Conservation (phyloP, 164 flowering plant genomes). For the Kingdonia uniflora region DNA sequence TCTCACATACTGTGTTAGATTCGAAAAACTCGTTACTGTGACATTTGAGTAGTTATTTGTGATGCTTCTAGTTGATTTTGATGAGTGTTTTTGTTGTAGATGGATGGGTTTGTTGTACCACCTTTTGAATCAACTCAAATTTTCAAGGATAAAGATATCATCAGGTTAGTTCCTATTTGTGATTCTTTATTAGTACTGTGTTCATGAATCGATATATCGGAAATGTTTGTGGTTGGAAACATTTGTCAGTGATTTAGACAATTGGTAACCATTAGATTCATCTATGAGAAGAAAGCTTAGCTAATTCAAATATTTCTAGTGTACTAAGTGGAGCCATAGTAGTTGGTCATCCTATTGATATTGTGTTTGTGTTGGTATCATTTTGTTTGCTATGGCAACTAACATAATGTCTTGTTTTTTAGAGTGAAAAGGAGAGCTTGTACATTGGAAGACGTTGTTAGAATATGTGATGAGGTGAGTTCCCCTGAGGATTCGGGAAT, state of each 20-base stretch:
- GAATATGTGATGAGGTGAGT: slow-evolving; percentile 14
- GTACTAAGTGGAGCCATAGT: too few relatives aligned
- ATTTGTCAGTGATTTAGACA: too few relatives aligned
- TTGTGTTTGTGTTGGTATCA: too few relatives aligned
- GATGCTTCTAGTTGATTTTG: too few relatives aligned
- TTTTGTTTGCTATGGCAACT: too few relatives aligned
- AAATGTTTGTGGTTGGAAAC: too few relatives aligned
- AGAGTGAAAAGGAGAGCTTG: slow-evolving; percentile 55
- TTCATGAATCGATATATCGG: background rate
- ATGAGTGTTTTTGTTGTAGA: slow-evolving; percentile 42
- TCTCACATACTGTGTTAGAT: background rate
- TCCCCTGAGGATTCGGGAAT: slow-evolving; percentile 20
- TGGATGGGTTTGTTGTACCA: slow-evolving; percentile 88
- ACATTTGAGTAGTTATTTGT: too few relatives aligned
- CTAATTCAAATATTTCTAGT: too few relatives aligned
- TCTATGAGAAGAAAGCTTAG: too few relatives aligned
- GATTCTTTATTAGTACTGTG: background rate
- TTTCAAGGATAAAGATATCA: slow-evolving; percentile 63
- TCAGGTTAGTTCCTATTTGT: slow-evolving; percentile 50
- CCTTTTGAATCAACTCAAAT: slow-evolving; percentile 63
- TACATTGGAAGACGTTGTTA: slow-evolving; percentile 2
- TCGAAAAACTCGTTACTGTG: background rate
- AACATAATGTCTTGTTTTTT: too few relatives aligned
- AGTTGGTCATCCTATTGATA: too few relatives aligned
- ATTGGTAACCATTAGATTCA: too few relatives aligned